Evolutionary conservation across 1,284 basidiomycete species (phyloP).

Genomic region (Lentinus polychrous): DNA sequence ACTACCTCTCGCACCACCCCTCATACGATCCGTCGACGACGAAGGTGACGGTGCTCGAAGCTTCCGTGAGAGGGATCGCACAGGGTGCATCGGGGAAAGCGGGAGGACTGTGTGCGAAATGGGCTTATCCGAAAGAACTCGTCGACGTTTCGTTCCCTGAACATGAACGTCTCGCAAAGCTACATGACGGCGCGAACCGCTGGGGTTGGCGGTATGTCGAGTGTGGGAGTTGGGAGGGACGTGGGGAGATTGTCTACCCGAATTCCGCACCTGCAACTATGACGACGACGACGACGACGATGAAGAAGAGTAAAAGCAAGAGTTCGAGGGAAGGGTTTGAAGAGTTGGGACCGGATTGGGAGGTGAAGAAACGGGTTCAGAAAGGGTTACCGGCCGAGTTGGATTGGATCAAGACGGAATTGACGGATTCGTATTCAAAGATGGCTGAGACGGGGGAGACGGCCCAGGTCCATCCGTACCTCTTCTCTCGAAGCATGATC

Average conservation of each 20-base stretch:
- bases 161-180: conserved; percentile 71
- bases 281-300: too few relatives aligned
- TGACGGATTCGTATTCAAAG: conserved; percentile 53
- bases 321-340: conserved; percentile 21
- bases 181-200: conserved; percentile 62
- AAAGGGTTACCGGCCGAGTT: conserved; percentile 54
- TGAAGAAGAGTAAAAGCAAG: conserved; percentile 47
- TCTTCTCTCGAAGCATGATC: conserved; percentile 76
- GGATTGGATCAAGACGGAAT: conserved; percentile 51
- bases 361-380: conserved; percentile 19
- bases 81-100: conserved; percentile 86
- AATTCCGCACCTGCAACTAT: too few relatives aligned
- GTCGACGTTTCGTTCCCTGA: conserved; percentile 75
- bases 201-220: conserved; percentile 80
- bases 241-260: conserved; percentile 30
- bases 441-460: conserved; percentile 59
- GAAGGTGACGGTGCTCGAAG: conserved; percentile 71
- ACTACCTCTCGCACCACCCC: conserved; percentile 64
- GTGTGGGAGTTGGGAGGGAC: conserved; percentile 64
- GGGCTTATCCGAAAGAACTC: conserved; percentile 74
- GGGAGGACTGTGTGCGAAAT: conserved; percentile 84
- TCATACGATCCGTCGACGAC: conserved; percentile 35
- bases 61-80: conserved; percentile 57
- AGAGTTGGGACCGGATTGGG: conserved; percentile 33
- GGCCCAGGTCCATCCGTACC: conserved; percentile 78